Evolutionary conservation across 768 basidiomycete genomes (phyloP).

Genomic region (Trametes villosa): DNA sequence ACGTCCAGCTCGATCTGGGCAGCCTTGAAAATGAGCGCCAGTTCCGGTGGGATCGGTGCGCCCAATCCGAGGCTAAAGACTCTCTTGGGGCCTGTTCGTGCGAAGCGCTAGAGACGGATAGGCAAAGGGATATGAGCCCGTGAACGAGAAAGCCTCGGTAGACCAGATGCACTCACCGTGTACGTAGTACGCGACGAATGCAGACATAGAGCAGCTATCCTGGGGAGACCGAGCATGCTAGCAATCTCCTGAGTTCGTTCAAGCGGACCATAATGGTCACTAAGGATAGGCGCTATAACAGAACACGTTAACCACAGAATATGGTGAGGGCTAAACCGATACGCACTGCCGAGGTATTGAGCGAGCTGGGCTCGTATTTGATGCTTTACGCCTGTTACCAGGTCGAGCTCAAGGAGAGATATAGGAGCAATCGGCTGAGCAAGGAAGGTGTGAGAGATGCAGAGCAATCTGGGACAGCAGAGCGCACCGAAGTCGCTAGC

Average conservation of each 20-base stretch:
- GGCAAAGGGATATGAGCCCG: neutral
- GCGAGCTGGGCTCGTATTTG: constrained; percentile 17
- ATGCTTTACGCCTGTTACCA: constrained; percentile 9
- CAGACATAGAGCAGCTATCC: neutral
- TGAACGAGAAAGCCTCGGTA: neutral
- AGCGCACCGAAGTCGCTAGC: constrained; percentile 6
- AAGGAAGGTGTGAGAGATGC: neutral
- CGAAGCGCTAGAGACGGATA: constrained; percentile 10
- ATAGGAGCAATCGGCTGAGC: constrained; percentile 9
- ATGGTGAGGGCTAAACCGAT: neutral
- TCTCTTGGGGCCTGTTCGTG: neutral
- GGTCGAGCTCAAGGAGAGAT: neutral
- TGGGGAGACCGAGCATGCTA: neutral
- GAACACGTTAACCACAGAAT: no score
- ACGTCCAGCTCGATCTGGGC: neutral
- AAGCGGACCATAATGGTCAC: neutral
- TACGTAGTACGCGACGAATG: neutral
- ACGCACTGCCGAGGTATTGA: constrained; percentile 11
- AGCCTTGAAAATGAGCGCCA: neutral
- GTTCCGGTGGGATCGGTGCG: constrained; percentile 1
- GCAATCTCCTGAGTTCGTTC: neutral
- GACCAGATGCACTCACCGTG: neutral
- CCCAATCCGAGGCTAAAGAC: neutral
- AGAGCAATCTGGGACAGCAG: neutral
- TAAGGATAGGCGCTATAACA: constrained; percentile 9